Conservation (phyloP, 768 basidiomycete genomes). For the Amanita pseudoporphyria region DNA sequence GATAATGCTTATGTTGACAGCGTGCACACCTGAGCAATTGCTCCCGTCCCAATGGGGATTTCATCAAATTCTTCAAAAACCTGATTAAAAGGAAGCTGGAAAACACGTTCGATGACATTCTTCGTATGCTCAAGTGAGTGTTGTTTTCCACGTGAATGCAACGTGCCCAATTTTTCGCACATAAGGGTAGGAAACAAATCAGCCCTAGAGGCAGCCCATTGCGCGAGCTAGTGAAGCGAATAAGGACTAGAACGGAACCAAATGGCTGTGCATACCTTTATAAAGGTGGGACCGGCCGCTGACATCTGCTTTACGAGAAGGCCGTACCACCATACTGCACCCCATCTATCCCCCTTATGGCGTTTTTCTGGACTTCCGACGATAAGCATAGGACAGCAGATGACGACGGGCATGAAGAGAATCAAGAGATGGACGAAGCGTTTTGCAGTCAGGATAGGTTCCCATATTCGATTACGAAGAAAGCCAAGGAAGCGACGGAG, state of each 20-base stretch:
- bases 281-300: slow-evolving; percentile 91
- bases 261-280: slow-evolving; percentile 54
- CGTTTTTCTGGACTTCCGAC: slow-evolving; percentile 45
- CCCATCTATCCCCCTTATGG: slow-evolving; percentile 75
- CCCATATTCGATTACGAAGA: slow-evolving; percentile 57
- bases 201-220: slow-evolving; percentile 96
- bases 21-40: slow-evolving; percentile 77
- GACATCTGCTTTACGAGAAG: slow-evolving; percentile 86
- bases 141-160: slow-evolving; percentile 82
- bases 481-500: slow-evolving; percentile 32
- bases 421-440: slow-evolving; percentile 78
- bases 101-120: slow-evolving; percentile 71
- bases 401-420: slow-evolving; percentile 82
- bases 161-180: slow-evolving; percentile 73
- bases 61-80: slow-evolving; percentile 89
- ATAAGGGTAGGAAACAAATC: slow-evolving; percentile 87
- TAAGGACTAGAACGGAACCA: slow-evolving; percentile 9
- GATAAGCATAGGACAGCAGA: slow-evolving; percentile 78
- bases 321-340: slow-evolving; percentile 97
- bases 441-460: slow-evolving; percentile 74
- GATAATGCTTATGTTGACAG: background rate
- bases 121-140: slow-evolving; percentile 79
- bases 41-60: slow-evolving; percentile 90
- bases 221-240: slow-evolving; percentile 57
- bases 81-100: slow-evolving; percentile 72